Evolutionary conservation across 768 basidiomycete genomes (phyloP), one percentile per base, ranked within the genome.

Genomic region (Calocera cornea): DNA sequence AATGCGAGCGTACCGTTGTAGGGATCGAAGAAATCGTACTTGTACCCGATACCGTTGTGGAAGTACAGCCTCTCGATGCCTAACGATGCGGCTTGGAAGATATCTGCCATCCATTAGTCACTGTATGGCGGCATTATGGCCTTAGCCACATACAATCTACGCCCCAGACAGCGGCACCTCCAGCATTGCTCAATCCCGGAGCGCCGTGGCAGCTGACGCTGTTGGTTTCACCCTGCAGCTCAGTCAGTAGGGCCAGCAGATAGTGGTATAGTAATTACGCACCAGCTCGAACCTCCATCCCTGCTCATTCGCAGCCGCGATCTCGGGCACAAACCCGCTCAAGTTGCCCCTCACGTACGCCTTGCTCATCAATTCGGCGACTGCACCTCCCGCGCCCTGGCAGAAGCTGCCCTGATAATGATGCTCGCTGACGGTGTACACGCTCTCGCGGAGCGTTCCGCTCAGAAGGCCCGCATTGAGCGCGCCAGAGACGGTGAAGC

Each of bases 361-460:
- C 71, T 89, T 88, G 34, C 81, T 83, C 86, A 88, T 87, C 65
- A 89, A 77, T 69, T 86, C 84, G 70, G 84, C 81, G 12, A 89
- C 74, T 36, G 85, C 73, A 29, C 81, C 82, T 29, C 77, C 78
- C 44, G 74, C 80, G 17, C 87, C 87, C 5, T 75, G 69, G 69
- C 86, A 87, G 73, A 86, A 87, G 1, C 44, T 83, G 82, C 14
- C 86, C 69, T 64, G 34, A 47, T 47, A 47, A 24, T 47, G 44
- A 19, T 47, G 44, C 24, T 47, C 44, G 44, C 44, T 47, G 44
- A 47, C 44, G 8, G 44, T 47, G 44, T 47, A 47, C 44, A 47
- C 44, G 44, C 19, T 24, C 44, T 47, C 44, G 44, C 44, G 44
- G 19, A 47, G 44, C 19, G 44, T 47, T 5, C 44, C 44, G 44